Evolutionary conservation across 108 stramenopile genomes (phyloP).

Genomic region (Cyclostephanos tholiformis): DNA sequence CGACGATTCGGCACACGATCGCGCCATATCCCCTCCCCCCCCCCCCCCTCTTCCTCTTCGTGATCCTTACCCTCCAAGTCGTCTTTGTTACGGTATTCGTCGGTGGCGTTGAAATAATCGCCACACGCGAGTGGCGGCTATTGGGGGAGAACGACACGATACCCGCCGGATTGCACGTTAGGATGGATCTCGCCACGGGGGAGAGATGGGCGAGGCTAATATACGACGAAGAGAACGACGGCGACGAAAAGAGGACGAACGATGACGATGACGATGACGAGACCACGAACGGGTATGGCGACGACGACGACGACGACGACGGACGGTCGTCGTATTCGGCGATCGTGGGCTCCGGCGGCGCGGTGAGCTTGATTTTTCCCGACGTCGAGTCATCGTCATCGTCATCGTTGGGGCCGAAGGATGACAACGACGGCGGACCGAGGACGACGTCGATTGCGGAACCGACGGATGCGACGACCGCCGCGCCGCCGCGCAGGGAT

Average conservation of each 20-base stretch:
- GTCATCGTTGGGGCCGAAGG: no score
- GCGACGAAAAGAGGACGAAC: conserved; percentile 6
- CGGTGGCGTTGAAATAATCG: conserved; percentile 56
- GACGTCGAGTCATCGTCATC: not conserved
- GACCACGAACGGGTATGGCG: conserved; percentile 22
- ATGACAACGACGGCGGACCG: no score
- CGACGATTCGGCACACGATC: not conserved
- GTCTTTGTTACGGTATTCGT: not conserved
- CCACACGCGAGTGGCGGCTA: conserved; percentile 69
- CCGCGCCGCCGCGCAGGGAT: conserved; percentile 18
- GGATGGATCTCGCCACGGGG: conserved; percentile 82
- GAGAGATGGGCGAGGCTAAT: conserved; percentile 81
- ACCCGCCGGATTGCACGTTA: conserved; percentile 78
- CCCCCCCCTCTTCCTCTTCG: not conserved
- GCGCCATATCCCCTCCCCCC: not conserved
- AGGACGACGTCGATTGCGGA: no score
- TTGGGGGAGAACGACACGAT: conserved; percentile 77
- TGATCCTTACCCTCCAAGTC: no score
- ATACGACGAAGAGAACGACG: conserved; percentile 37
- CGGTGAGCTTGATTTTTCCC: no score
- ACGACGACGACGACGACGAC: conserved; percentile 31
- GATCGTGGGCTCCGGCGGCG: conserved; percentile 1
- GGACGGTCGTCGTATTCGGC: conserved; percentile 3
- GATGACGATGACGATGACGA: conserved; percentile 1
- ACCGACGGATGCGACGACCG: no score